A percentile compares a stretch with the other conserved stretches of the same genome.
Conservation (phyloP, 768 basidiomycete species). For the Pulveroboletus frians region DNA sequence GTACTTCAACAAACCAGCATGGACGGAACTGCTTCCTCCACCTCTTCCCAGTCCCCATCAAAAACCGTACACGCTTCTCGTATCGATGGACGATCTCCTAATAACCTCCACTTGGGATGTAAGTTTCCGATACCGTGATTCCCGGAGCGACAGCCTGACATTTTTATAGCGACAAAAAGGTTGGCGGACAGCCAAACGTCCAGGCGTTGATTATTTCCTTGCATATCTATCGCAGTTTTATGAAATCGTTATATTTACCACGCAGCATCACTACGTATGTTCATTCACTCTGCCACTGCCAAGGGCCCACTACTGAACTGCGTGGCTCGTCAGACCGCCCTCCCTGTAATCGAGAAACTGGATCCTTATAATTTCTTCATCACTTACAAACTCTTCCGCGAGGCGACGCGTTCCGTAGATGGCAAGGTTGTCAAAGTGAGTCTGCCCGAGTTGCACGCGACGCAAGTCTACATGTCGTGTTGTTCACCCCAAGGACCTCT, state of each 20-base stretch:
- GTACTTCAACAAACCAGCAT: constrained; percentile 92
- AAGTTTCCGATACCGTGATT: constrained; percentile 32
- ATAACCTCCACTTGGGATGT: constrained; percentile 96
- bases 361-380: constrained; percentile 92
- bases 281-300: neutral
- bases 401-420: constrained; percentile 79
- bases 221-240: constrained; percentile 97
- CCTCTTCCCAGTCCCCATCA: constrained; percentile 76
- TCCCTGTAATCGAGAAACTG: constrained; percentile 85
- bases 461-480: neutral
- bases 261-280: constrained; percentile 83
- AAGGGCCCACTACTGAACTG: constrained; percentile 1
- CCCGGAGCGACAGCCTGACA: neutral
- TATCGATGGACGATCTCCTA: constrained; percentile 89
- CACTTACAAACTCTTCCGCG: constrained; percentile 86
- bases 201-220: constrained; percentile 97
- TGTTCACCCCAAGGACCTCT: constrained; percentile 58
- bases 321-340: constrained; percentile 60
- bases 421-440: constrained; percentile 81
- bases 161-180: constrained; percentile 76
- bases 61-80: constrained; percentile 86
- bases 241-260: constrained; percentile 94
- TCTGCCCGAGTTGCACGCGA: neutral
- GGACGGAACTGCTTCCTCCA: constrained; percentile 87
- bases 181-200: constrained; percentile 96